phyloP scores from a whole-genome alignment of 495 filamentous ascomycete genomes.

The Pyronema omphalodes region DNA sequence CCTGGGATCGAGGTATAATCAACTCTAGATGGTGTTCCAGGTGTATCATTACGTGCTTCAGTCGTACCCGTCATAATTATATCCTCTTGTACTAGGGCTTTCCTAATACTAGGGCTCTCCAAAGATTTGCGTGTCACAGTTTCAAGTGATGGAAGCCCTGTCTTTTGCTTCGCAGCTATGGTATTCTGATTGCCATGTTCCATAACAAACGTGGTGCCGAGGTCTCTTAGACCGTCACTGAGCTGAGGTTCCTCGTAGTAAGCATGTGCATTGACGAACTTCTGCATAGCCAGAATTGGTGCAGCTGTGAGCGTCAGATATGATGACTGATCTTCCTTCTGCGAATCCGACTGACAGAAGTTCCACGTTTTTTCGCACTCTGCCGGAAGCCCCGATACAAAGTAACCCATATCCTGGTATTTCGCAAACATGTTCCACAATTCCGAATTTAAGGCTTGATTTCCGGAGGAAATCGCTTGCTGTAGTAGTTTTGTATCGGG shows the following conservation, averaged over 20 bases:
- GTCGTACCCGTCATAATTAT: not conserved
- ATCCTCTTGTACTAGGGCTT: not conserved
- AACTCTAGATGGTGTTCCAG: too few species aligned
- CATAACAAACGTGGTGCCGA: not conserved
- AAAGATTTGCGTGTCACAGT: not conserved
- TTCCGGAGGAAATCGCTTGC: conserved; percentile 43
- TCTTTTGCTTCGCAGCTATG: not conserved
- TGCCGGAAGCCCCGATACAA: conserved; percentile 13
- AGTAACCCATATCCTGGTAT: conserved; percentile 53
- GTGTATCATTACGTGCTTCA: not conserved
- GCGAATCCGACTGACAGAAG: not conserved
- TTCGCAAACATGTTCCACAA: conserved; percentile 48
- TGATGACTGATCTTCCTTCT: not conserved
- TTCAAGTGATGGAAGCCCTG: too few species aligned
- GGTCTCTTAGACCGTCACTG: conserved; percentile 24
- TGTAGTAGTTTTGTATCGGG: conserved; percentile 43
- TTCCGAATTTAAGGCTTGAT: conserved; percentile 35
- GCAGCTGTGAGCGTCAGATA: not conserved
- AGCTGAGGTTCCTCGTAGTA: conserved; percentile 35
- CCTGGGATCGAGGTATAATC: not conserved
- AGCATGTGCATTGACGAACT: conserved; percentile 38
- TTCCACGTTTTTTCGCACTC: conserved; percentile 38
- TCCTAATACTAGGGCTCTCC: not conserved
- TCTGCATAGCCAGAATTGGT: conserved; percentile 31
- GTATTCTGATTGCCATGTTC: not conserved